A percentile compares a stretch with the other conserved stretches of the same genome.
These are phyloP conservation scores for Fibroporia radiculosa DNA, from an alignment of 768 basidiomycete species.

Conservation along the genomic window DNA sequence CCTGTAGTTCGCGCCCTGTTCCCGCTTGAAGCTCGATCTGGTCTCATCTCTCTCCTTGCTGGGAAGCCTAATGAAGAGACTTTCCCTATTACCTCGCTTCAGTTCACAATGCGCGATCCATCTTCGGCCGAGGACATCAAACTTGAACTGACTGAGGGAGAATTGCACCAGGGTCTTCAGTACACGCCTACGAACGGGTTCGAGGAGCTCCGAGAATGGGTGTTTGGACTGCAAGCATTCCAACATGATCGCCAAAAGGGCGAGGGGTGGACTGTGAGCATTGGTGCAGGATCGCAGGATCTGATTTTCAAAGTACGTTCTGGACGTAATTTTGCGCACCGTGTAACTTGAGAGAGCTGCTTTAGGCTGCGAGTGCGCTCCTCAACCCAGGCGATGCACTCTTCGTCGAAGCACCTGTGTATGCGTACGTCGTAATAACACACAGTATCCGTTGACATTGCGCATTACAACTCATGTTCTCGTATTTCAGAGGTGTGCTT, in stretches of 20 bases:
- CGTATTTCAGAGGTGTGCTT: constrained; percentile 46
- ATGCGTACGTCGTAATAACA: constrained; percentile 38
- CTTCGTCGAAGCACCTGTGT: constrained; percentile 77
- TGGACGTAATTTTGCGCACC: background rate
- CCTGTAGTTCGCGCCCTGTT: constrained; percentile 51
- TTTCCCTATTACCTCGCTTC: constrained; percentile 84
- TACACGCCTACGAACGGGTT: constrained; percentile 70
- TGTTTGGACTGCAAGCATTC: constrained; percentile 60
- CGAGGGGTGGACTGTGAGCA: constrained; percentile 63
- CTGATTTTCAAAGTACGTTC: constrained; percentile 72
- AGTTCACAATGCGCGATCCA: constrained; percentile 46
- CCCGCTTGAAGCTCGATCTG: constrained; percentile 72
- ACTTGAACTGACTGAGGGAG: constrained; percentile 47
- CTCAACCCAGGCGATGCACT: constrained; percentile 75
- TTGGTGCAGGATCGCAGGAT: constrained; percentile 87
- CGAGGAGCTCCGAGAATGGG: constrained; percentile 56
- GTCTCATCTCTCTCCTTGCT: constrained; percentile 74
- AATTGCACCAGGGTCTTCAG: constrained; percentile 66
- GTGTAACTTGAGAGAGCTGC: background rate
- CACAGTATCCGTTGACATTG: background rate
- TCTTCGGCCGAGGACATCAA: constrained; percentile 39
- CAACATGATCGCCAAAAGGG: constrained; percentile 55
- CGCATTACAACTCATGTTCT: background rate
- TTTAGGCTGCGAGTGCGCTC: constrained; percentile 61
- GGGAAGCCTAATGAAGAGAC: constrained; percentile 89